Evolutionary conservation across 2,329 filamentous ascomycete species (phyloP).

Genomic region (Xylariaceae sp.): DNA sequence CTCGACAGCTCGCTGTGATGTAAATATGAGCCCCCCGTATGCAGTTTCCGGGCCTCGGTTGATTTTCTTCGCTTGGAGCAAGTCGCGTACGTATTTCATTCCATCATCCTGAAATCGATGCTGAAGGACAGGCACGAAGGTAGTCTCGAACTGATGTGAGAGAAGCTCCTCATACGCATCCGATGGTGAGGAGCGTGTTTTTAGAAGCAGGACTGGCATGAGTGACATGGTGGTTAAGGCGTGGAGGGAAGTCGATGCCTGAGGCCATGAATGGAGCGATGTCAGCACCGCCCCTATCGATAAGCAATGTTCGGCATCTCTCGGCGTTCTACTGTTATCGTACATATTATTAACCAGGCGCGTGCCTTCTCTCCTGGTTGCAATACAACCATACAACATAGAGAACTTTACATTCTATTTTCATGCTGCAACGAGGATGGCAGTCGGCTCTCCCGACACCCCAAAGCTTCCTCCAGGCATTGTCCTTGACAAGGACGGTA

Average conservation of each 20-base stretch:
- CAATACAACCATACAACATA: too few species aligned
- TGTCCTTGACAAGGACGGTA: conserved; percentile 74
- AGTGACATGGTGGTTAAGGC: conserved; percentile 18
- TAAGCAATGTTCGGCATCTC: too few species aligned
- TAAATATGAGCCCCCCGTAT: conserved; percentile 80
- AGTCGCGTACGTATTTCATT: conserved; percentile 46
- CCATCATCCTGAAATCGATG: conserved; percentile 63
- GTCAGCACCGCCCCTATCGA: too few species aligned
- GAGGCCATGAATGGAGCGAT: too few species aligned
- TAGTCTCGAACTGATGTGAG: conserved; percentile 52
- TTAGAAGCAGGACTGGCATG: conserved; percentile 66
- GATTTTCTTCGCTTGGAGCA: conserved; percentile 46
- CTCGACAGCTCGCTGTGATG: conserved; percentile 78
- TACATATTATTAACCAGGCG: too few species aligned
- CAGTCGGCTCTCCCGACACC: conserved; percentile 37
- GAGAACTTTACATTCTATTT: too few species aligned
- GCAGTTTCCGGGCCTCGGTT: conserved; percentile 32
- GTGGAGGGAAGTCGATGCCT: too few species aligned
- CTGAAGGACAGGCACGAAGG: conserved; percentile 73
- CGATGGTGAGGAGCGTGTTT: conserved; percentile 67
- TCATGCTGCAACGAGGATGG: too few species aligned
- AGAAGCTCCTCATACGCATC: conserved; percentile 73
- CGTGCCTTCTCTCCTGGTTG: too few species aligned
- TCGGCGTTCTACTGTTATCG: too few species aligned
- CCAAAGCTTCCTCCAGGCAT: conserved; percentile 66